Evolutionary conservation across 2,329 filamentous ascomycete genomes (phyloP), one percentile per base, ranked within the genome.

Genomic region (Fusarium torulosum): DNA sequence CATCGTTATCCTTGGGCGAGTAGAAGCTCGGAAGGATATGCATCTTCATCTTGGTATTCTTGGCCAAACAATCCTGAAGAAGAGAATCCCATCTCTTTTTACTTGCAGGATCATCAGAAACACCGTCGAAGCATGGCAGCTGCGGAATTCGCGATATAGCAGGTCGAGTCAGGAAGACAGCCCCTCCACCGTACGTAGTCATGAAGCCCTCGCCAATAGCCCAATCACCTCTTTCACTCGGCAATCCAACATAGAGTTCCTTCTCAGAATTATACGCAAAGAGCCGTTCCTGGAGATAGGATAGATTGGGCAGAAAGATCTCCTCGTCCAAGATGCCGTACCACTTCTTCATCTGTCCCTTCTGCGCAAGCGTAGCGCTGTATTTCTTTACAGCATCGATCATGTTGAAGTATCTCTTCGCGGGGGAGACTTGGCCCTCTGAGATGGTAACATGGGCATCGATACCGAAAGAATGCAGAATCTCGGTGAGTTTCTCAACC

Each of bases 311-410:
- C 45, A 85, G 77, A 68, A 84, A 84, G 47, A 83, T 74, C 53
- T 80, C 78, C 63, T 84, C 82, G 31, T 85, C 83, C 2, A 84
- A 66, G 2, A 84, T 73, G 2, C 77, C 82, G 37, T 80, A 79
- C 75, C 80, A 83, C 42, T 71, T 75, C 75, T 82, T 82, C 43
- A 70, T 64, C 20, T 76, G 72, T 6, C 78, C 79, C 15, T 76
- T 77, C 7, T 76, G 75, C 3, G 75, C 74, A 6, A 82, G 66
- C 6, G 74, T 76, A 4, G 74, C 76, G 7, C 71, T 73, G 42
- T 78, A 76, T 6, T 72, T 71, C 41, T 76, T 74, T 38, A 82
- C 69, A 20, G 76, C 70, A 13, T 75, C 66, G 3, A 79, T 72
- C 58, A 83, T 75, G 58, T 80, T 79, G 21, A 80, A 70, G 58